Evolutionary conservation across 257 asterid genomes (phyloP), one percentile per base, ranked within the genome.

Genomic region (Petunia secreta): DNA sequence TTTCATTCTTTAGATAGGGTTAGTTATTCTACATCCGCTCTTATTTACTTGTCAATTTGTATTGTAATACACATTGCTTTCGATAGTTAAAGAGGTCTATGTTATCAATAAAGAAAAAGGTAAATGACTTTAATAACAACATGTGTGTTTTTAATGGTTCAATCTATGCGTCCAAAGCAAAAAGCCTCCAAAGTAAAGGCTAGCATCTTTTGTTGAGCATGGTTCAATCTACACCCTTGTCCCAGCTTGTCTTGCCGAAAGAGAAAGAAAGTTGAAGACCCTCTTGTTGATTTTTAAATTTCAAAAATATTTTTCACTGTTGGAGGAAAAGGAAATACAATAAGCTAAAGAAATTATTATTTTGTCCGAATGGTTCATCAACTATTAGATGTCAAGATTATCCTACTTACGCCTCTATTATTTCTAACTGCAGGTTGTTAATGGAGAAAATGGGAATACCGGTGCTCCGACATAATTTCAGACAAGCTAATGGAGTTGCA

Each of bases 231-330:
- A 34, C 4, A 16, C 54, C 4, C 40, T 46, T 8, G 5, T 0
- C 59, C 37, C 48, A 57, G 64, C 2, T 11, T 75, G 14, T 10
- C 71, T 78, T 25, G 73, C 81, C 58, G 69, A 76, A 80, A 83
- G 67, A 40, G 44, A 50, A 48, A 50, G 75, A 78, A 60, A 41
- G 75, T 50, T 25, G 3, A 8, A 37, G 6, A 44, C 36, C 38
- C 37, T 74, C 43, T 44, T 36, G 36, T 55, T 44, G 14, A 64
- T 43, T 67, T 40, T 10, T 15, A 74, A 37, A 50, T 6, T 13
- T 25, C 5, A n/a, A 43, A 43, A 68, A 44, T 44, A 4, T 67
- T 68, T 25, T 44, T 44, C n/a, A 44, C 41, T 0, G 16, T 16
- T 68, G 76, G 41, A 68, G 76, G 76, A 68, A 44, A 44, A 68